These are phyloP conservation scores for Daldinia caldariorum DNA, from an alignment of 495 filamentous ascomycete species.

Conservation along the genomic window DNA sequence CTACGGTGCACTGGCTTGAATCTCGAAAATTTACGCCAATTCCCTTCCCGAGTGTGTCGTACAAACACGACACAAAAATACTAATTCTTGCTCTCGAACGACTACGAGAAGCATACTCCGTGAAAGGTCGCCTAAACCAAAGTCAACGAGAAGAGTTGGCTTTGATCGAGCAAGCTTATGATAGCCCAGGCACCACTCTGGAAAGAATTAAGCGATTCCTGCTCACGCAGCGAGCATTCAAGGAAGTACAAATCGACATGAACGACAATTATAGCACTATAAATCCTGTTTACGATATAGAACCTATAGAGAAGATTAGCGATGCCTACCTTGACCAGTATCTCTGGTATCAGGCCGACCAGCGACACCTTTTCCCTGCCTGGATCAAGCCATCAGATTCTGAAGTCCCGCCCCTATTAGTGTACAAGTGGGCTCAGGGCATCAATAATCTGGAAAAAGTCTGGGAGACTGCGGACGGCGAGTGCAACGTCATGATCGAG, in stretches of 20 bases:
- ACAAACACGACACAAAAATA: conserved; percentile 99
- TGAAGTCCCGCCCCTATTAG: conserved; percentile 94
- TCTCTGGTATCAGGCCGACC: conserved; percentile 98
- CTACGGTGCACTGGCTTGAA: conserved; percentile 98
- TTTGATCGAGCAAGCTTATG: conserved; percentile 97
- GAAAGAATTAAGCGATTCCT: conserved; percentile 98
- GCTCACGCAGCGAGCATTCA: conserved; percentile 96
- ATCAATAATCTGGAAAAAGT: conserved; percentile 99
- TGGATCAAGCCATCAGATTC: conserved; percentile 99
- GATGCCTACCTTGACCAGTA: conserved; percentile 99
- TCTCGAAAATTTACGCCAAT: conserved; percentile 98
- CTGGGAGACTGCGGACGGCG: conserved; percentile 93
- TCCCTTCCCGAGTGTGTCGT: conserved; percentile 98
- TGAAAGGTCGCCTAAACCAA: conserved; percentile 96
- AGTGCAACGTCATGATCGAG: conserved; percentile 99
- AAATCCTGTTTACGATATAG: conserved; percentile 98
- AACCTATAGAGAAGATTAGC: conserved; percentile 99
- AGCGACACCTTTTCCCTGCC: conserved; percentile 95
- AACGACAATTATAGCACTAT: conserved; percentile 99
- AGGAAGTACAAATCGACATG: conserved; percentile 99
- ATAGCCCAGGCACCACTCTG: conserved; percentile 94
- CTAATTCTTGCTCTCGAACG: conserved; percentile 95
- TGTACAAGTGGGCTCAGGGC: conserved; percentile 99
- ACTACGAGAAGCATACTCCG: conserved; percentile 94
- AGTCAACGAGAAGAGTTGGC: conserved; percentile 97